Evolutionary conservation across 352 stramenopile genomes (phyloP).

Genomic region (Paralagenidium karlingii): DNA sequence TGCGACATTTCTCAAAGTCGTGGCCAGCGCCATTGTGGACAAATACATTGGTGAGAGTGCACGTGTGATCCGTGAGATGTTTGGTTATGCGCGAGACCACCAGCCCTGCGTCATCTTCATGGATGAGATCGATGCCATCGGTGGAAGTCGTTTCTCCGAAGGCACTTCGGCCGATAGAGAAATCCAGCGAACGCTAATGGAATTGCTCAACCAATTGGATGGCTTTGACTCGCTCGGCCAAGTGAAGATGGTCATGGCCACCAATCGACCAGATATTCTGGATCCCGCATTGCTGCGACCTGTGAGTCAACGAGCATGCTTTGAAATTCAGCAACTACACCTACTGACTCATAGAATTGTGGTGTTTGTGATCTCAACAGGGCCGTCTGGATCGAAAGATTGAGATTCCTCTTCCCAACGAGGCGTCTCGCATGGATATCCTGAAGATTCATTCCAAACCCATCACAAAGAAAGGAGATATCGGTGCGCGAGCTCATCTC

Average conservation of each 20-base stretch:
- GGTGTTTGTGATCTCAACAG: not conserved
- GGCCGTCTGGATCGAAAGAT: slow-evolving; percentile 99
- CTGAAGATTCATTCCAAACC: slow-evolving; percentile 98
- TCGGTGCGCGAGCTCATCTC: slow-evolving; percentile 39
- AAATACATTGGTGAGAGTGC: slow-evolving; percentile 99
- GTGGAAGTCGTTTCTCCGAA: slow-evolving; percentile 95
- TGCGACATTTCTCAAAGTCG: slow-evolving; percentile 99
- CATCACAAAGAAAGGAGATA: slow-evolving; percentile 99
- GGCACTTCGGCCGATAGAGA: slow-evolving; percentile 94
- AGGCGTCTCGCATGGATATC: slow-evolving; percentile 97
- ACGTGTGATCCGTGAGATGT: slow-evolving; percentile 99
- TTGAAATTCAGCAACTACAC: not conserved
- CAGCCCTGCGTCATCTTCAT: slow-evolving; percentile 99
- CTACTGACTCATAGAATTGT: no score
- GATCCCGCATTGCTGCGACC: slow-evolving; percentile 97
- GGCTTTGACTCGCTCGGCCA: slow-evolving; percentile 98
- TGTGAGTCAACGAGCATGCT: no score
- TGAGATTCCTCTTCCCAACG: slow-evolving; percentile 99
- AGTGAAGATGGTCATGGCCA: slow-evolving; percentile 99
- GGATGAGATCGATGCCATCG: slow-evolving; percentile 99
- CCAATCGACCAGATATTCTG: slow-evolving; percentile 98
- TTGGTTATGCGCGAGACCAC: slow-evolving; percentile 94
- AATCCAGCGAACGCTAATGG: slow-evolving; percentile 99
- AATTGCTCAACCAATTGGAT: slow-evolving; percentile 99
- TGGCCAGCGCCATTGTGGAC: slow-evolving; percentile 98